These are phyloP conservation scores for Trichoderma asperelloides DNA, from an alignment of 495 filamentous ascomycete species.

Conservation along the genomic window DNA sequence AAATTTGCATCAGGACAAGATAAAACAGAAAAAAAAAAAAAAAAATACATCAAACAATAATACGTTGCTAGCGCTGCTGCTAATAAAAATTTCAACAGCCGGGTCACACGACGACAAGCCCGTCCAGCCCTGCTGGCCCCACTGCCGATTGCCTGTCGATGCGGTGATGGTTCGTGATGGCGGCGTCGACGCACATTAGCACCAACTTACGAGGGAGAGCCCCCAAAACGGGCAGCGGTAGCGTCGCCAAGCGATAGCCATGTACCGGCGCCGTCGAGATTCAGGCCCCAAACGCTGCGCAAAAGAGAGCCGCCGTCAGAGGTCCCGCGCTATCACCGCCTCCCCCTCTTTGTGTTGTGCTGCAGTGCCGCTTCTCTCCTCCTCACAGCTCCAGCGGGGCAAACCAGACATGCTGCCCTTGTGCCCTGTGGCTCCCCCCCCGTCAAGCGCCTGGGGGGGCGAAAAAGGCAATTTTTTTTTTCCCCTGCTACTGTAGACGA, in stretches of 20 bases:
- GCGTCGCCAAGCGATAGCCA: too few relatives aligned
- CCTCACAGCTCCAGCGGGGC: background rate
- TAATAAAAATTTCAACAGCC: background rate
- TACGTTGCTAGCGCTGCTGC: background rate
- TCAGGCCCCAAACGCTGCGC: too few relatives aligned
- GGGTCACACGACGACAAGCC: background rate
- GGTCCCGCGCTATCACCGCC: background rate
- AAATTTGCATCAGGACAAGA: background rate
- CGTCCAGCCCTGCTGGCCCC: slow-evolving; percentile 1
- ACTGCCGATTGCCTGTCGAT: slow-evolving; percentile 4
- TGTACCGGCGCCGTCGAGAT: too few relatives aligned
- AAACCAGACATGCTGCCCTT: background rate
- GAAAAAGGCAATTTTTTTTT: background rate
- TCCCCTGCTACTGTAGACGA: background rate
- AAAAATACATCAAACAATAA: background rate
- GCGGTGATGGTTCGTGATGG: slow-evolving; percentile 8
- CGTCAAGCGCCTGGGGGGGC: background rate
- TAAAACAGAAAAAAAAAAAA: background rate
- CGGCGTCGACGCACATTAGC: background rate
- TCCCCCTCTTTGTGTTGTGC: background rate
- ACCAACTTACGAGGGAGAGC: background rate
- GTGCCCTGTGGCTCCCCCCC: background rate
- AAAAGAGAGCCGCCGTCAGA: too few relatives aligned
- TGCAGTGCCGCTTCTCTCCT: background rate
- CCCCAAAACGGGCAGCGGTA: background rate